Percentiles rank a stretch among this genome's conserved stretches.
Evolutionary conservation across 2,329 filamentous ascomycete species (phyloP).

Genomic region (Botrytis deweyae): DNA sequence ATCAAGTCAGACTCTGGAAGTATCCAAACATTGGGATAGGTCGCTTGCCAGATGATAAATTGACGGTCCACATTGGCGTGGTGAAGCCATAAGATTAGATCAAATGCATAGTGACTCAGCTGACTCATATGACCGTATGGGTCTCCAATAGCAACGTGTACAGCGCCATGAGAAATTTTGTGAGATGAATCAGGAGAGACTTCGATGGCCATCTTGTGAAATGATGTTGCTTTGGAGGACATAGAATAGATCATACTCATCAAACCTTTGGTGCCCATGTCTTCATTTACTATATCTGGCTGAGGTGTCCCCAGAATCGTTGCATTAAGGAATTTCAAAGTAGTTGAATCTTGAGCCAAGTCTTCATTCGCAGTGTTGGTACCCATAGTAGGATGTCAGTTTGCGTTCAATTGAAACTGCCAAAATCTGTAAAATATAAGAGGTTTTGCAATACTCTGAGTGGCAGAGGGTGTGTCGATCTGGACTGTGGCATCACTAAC

Average conservation of each 20-base stretch:
- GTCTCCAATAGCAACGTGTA: slow-evolving; percentile 45
- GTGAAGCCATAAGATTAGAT: slow-evolving; percentile 52
- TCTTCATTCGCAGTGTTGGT: neutral
- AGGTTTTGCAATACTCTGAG: slow-evolving; percentile 47
- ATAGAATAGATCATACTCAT: slow-evolving; percentile 9
- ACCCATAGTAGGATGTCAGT: slow-evolving; percentile 32
- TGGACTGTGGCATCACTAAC: slow-evolving; percentile 34
- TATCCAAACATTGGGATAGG: slow-evolving; percentile 40
- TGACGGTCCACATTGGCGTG: slow-evolving; percentile 61
- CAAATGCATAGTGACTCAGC: slow-evolving; percentile 46
- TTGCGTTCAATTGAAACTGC: slow-evolving; percentile 37
- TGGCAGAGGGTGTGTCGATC: slow-evolving; percentile 33
- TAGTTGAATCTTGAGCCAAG: slow-evolving; percentile 25
- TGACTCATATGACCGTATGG: slow-evolving; percentile 43
- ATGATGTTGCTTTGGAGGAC: neutral
- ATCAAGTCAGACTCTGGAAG: slow-evolving; percentile 38
- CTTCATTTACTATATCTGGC: neutral
- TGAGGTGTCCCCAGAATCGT: neutral
- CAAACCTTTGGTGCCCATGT: neutral
- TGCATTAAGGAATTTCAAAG: slow-evolving; percentile 5
- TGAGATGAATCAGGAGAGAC: slow-evolving; percentile 39
- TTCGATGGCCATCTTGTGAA: slow-evolving; percentile 8
- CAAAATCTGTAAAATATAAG: slow-evolving; percentile 52
- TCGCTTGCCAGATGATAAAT: slow-evolving; percentile 52
- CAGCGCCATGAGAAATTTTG: slow-evolving; percentile 47